A percentile compares a stretch with the other conserved stretches of the same genome.
phyloP scores from a whole-genome alignment of 768 basidiomycete genomes.

The Kwoniella europaea region DNA sequence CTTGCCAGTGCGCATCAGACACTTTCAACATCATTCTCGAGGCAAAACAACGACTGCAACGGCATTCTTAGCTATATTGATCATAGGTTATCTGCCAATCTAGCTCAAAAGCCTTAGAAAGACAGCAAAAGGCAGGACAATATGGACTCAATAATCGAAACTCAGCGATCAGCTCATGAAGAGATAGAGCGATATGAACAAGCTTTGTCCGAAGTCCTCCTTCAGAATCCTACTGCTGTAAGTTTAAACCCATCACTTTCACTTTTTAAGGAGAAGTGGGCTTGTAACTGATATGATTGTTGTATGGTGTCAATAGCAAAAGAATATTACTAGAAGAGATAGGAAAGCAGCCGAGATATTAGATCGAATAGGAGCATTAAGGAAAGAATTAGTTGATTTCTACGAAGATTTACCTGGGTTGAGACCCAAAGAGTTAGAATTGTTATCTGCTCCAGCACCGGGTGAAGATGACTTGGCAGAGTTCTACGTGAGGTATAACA shows the following conservation, averaged over 20 bases:
- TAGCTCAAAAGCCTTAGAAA: background rate
- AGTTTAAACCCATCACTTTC: slow-evolving; percentile 26
- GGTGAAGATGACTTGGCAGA: slow-evolving; percentile 71
- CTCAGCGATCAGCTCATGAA: slow-evolving; percentile 94
- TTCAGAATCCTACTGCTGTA: slow-evolving; percentile 60
- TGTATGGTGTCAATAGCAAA: slow-evolving; percentile 33
- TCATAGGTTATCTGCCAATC: background rate
- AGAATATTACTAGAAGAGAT: slow-evolving; percentile 64
- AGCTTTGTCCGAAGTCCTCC: slow-evolving; percentile 81
- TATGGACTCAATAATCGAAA: slow-evolving; percentile 93
- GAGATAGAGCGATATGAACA: slow-evolving; percentile 91
- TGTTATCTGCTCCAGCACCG: slow-evolving; percentile 52
- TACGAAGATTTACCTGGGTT: slow-evolving; percentile 77
- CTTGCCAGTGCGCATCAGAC: background rate
- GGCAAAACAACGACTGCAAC: background rate
- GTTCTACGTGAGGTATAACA: slow-evolving; percentile 93
- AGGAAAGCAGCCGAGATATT: slow-evolving; percentile 91
- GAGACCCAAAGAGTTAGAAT: slow-evolving; percentile 49
- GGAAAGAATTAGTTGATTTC: slow-evolving; percentile 68
- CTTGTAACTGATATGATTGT: background rate
- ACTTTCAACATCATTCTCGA: slow-evolving; percentile 2
- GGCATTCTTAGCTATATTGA: background rate
- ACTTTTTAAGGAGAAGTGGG: background rate
- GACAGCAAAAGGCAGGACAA: background rate
- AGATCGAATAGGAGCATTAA: slow-evolving; percentile 75